Evolutionary conservation across 2,329 filamentous ascomycete genomes (phyloP), one percentile per base, ranked within the genome.

Genomic region (Paecilomyces sp.): DNA sequence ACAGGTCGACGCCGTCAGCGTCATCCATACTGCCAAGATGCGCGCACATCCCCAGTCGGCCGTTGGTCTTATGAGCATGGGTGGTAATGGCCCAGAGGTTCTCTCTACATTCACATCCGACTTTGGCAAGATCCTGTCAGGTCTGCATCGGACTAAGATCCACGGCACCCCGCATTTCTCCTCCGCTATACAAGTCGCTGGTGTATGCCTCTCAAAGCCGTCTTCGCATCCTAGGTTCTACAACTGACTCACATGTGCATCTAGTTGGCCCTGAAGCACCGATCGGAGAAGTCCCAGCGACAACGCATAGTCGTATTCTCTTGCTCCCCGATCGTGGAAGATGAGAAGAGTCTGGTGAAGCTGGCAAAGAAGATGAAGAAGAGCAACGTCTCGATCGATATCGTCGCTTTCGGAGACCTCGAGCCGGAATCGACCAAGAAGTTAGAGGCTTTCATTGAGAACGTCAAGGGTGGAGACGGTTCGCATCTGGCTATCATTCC

Each of bases 331-430:
- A 88, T 97, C 71, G 84, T 87, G 63, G 94, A 99, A 72, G 88
- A 91, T 64, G 90, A 97, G 76, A 94, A 94, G 79, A 86, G 89
- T 58, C 85, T 99, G 56, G 85, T 92, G 63, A 90, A 91, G 72
- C 84, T 99, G 31, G 92, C 94, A 53, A 96, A 94, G 82, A 95
- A 94, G 80, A 95, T 97, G 92, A 97, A 97, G 86, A 99, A 99
- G 84, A 89, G 88, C 76, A 93, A 90, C 71, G 90, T 96, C 62
- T 90, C 88, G 62, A 90, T 99, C 72, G 94, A 99, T 76, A 93
- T 99, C 71, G 85, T 99, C 62, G 86, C 93, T 54, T 99, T 99
- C 70, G 94, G 94, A 66, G 93, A 99, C 69, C 84, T 96, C 57
- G 91, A 94, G 66, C 90, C 92, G 67, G 91, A 96, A 66, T 91